Evolutionary conservation across 1,284 basidiomycete species (phyloP).

Genomic region (Cryptococcus sp.): DNA sequence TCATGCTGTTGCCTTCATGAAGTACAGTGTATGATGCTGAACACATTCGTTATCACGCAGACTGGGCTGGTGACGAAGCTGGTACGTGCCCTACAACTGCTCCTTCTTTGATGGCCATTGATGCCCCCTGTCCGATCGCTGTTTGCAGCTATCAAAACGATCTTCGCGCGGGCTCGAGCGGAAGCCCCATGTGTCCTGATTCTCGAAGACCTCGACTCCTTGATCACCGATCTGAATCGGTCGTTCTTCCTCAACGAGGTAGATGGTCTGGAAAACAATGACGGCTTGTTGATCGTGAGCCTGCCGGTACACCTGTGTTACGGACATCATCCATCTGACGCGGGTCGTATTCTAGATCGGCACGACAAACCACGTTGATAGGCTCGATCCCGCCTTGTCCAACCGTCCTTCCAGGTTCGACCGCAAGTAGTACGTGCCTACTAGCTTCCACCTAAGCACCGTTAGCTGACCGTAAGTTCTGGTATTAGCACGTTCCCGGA

Average conservation of each 20-base stretch:
- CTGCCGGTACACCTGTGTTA: neutral
- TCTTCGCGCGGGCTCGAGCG: slow-evolving; percentile 41
- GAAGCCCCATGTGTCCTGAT: slow-evolving; percentile 70
- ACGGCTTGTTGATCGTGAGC: slow-evolving; percentile 65
- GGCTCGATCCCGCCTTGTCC: slow-evolving; percentile 71
- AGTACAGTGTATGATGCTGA: neutral
- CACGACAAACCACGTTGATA: slow-evolving; percentile 79
- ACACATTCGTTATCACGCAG: slow-evolving; percentile 5
- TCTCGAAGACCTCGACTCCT: slow-evolving; percentile 76
- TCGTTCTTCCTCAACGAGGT: slow-evolving; percentile 84
- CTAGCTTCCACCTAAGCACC: neutral
- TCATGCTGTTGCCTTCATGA: no score
- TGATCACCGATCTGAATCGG: slow-evolving; percentile 72
- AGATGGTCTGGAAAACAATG: slow-evolving; percentile 62
- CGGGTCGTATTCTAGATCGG: slow-evolving; percentile 56
- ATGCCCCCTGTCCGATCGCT: neutral
- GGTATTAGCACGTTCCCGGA: slow-evolving; percentile 59
- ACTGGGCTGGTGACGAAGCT: slow-evolving; percentile 27
- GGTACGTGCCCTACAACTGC: slow-evolving; percentile 16
- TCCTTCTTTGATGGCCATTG: neutral
- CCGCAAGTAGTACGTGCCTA: slow-evolving; percentile 69
- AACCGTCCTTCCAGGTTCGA: slow-evolving; percentile 78
- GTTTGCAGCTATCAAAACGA: slow-evolving; percentile 23
- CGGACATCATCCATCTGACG: neutral
- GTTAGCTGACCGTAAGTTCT: neutral